Evolutionary conservation across 164 flowering plant genomes (phyloP), one percentile per base, ranked within the genome.

Genomic region (Umbellularia californica): DNA sequence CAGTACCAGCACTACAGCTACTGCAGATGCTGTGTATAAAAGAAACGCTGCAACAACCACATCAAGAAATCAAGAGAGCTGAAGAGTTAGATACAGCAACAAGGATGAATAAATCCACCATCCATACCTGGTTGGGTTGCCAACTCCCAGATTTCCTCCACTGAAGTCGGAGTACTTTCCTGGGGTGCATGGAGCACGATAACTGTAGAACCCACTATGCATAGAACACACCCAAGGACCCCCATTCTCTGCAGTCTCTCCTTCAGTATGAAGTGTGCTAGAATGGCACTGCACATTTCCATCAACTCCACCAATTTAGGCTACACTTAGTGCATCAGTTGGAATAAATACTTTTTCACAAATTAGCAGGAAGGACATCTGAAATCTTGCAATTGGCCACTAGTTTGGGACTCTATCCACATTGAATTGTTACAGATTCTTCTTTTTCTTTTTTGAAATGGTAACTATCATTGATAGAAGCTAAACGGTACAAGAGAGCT

Each of bases 151-250:
- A 92, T 87, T 84, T 94, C 91, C 82, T 81, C 79, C 22, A 94
- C 92, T 72, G 97, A 94, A 76, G 55, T 85, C 35, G 90, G 97
- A 19, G 89, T 79, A 58, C 84, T 90, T 78, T 95, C 97, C 80
- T 90, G 87, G 66, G 97, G 97, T 73, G 93, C 98, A 83, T 95
- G 97, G 68, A 95, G 81, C n/a, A 95, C 97, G 72, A 95, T 95
- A 55, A 95, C 88, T 17, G 90, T 89, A n/a, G 98, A 95, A 73
- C 98, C 97, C 13, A 92, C 95, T 70, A 95, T 88, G 81, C 98
- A 95, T 30, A 89, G 83, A 1, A 95, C 78, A 77, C 97, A 95
- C 71, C 98, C 98, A 65, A 92, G 64, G 77, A 93, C 67, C 50
- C 95, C 94, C 87, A 92, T 80, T 77, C 83, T 86, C 74, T 83